phyloP scores from a whole-genome alignment of 2,329 filamentous ascomycete species.

The Colletotrichum phormii region DNA sequence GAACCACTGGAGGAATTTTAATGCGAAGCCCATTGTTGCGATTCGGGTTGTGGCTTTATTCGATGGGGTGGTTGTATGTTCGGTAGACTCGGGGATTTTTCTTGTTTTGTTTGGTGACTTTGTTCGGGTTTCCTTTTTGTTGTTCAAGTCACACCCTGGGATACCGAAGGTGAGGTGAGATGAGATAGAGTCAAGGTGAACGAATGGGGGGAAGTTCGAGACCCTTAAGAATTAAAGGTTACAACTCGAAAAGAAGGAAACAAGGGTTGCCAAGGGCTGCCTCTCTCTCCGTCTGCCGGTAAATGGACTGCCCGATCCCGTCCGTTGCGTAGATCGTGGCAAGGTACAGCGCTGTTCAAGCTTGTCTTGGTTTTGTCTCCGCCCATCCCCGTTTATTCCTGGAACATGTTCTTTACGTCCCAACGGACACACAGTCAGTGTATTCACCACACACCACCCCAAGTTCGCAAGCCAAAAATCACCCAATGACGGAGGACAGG shows the following conservation, averaged over 20 bases:
- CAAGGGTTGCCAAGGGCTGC: not conserved
- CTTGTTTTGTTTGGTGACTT: not conserved
- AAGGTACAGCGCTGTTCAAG: constrained; percentile 4
- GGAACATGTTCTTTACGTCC: not conserved
- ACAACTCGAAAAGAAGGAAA: not conserved
- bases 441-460: not conserved
- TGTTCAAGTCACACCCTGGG: not conserved
- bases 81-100: not conserved
- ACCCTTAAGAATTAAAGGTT: constrained; percentile 20
- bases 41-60: too few species aligned
- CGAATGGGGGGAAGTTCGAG: not conserved
- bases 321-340: constrained; percentile 30
- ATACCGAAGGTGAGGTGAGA: not conserved
- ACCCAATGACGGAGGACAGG: constrained; percentile 10
- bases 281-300: constrained; percentile 6
- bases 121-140: not conserved
- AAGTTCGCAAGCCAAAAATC: not conserved
- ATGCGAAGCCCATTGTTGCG: constrained; percentile 49
- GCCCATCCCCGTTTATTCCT: not conserved
- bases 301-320: constrained; percentile 27
- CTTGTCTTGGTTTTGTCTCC: not conserved
- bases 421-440: not conserved
- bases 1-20: constrained; percentile 77
- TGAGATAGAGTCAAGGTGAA: not conserved
- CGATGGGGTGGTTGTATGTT: too few species aligned